Evolutionary conservation across 805 yeast species (phyloP), one percentile per base, ranked within the genome.

Genomic region (Saccharomycopsis olivae): DNA sequence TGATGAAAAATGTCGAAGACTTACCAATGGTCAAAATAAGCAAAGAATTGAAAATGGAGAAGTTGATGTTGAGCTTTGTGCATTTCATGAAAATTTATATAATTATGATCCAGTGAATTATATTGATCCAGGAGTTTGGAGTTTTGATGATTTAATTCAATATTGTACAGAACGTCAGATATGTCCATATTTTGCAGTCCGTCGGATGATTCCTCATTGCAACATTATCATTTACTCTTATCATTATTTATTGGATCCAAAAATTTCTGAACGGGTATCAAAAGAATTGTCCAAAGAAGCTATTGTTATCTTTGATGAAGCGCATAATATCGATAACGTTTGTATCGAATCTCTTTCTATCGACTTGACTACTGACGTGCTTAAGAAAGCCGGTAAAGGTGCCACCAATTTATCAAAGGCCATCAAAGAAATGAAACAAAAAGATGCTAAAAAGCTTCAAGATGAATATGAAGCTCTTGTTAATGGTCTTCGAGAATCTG

Each of bases 271-370:
- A 49, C 68, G 98, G 46, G 99, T 92, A 16, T 87, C 96, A 4
- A 75, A 71, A 47, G 97, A 92, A 54, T 70, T 92, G 37, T 83
- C 95, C 15, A 85, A 87, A 50, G 97, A 92, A 54, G 73, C 94
- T 40, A 92, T 92, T 44, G 82, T 92, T 47, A 94, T 92, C 29
- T 92, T 92, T 56, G 99, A 92, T 62, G 99, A 92, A 64, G 98
- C 98, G 35, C 99, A 92, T 59, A 92, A 92, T 61, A 92, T 92
- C 41, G 98, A 92, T 68, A 92, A 92, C 66, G 99, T 92, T 42
- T 92, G 99, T 64, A 92, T 92, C 43, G 99, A 92, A 59, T 84
- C 97, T 0, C 60, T 92, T 31, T 85, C 96, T 4, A 69, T 92
- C 36, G 97, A 92, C 55, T 63, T 92, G 48, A 92, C 96, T 0